These are phyloP conservation scores for Beta macrorhiza DNA, from an alignment of 179 eudicot genomes.

Conservation along the genomic window DNA sequence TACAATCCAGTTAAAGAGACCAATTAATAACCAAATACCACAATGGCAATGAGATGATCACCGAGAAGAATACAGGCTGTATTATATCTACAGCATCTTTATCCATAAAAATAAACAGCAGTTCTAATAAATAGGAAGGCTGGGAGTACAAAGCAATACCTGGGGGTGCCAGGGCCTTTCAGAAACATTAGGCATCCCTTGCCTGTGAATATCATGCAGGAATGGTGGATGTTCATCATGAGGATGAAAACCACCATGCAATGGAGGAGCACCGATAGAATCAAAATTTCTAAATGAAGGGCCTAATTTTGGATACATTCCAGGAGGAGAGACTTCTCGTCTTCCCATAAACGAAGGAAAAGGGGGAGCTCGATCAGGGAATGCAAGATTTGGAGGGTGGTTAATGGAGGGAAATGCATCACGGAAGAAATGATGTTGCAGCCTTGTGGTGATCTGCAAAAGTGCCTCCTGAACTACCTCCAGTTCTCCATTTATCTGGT, in stretches of 20 bases:
- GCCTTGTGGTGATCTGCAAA: constrained; percentile 74
- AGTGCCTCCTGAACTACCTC: constrained; percentile 85
- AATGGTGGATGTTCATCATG: constrained; percentile 69
- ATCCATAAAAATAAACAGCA: neutral
- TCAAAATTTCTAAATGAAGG: constrained; percentile 70
- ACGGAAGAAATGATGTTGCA: constrained; percentile 78
- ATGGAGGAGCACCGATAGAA: constrained; percentile 55
- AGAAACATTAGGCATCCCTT: constrained; percentile 54
- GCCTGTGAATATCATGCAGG: constrained; percentile 64
- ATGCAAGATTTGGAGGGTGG: constrained; percentile 45
- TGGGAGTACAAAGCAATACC: constrained; percentile 36
- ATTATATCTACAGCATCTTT: neutral
- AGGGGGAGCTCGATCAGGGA: constrained; percentile 61
- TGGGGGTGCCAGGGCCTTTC: constrained; percentile 87
- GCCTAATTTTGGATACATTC: constrained; percentile 52
- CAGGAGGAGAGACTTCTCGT: constrained; percentile 68
- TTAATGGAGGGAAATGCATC: constrained; percentile 65
- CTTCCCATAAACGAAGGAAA: constrained; percentile 62
- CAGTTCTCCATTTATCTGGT: constrained; percentile 78
- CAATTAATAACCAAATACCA: constrained; percentile 15
- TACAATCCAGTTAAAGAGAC: constrained; percentile 29
- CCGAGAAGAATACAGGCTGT: neutral
- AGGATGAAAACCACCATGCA: constrained; percentile 63
- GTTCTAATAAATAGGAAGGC: no score
- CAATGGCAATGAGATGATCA: neutral